Conservation (phyloP, 129 eudicot genomes). For the Flaveria brownii region DNA sequence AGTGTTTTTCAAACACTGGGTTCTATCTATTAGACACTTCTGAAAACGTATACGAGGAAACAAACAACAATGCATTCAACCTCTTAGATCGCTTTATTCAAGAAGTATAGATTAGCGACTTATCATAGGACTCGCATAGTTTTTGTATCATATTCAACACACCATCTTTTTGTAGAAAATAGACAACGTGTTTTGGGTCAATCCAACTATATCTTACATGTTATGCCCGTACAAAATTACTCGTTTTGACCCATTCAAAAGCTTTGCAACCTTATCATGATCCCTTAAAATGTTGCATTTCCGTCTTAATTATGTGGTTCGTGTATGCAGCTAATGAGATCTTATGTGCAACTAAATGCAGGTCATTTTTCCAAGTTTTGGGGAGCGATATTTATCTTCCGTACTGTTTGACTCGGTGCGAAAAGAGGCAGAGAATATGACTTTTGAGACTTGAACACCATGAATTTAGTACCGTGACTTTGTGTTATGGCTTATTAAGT, state of each 20-base stretch:
- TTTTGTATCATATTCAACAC: not conserved
- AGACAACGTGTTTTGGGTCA: not conserved
- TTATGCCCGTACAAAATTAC: not conserved
- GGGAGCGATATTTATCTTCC: conserved; percentile 79
- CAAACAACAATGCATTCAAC: not conserved
- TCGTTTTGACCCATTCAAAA: not conserved
- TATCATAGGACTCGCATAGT: not conserved
- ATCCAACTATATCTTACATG: not conserved
- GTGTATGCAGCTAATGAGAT: conserved; percentile 17
- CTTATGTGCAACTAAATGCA: conserved; percentile 33
- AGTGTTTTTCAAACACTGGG: not conserved
- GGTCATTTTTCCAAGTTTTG: conserved; percentile 84
- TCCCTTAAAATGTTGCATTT: not conserved
- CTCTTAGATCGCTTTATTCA: not conserved
- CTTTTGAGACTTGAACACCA: conserved; percentile 59
- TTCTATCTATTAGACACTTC: too few relatives aligned
- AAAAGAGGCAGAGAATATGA: conserved; percentile 70
- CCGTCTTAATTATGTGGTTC: not conserved
- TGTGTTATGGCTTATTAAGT: conserved; percentile 14
- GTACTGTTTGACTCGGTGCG: conserved; percentile 78
- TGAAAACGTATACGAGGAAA: too few relatives aligned
- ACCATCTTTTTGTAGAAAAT: not conserved
- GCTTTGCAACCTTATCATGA: not conserved
- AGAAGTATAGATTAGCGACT: not conserved
- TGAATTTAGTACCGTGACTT: not conserved